Percentiles rank a stretch among this genome's conserved stretches.
phyloP scores from a whole-genome alignment of 352 stramenopile genomes.

The Globisporangium acanthophoron region DNA sequence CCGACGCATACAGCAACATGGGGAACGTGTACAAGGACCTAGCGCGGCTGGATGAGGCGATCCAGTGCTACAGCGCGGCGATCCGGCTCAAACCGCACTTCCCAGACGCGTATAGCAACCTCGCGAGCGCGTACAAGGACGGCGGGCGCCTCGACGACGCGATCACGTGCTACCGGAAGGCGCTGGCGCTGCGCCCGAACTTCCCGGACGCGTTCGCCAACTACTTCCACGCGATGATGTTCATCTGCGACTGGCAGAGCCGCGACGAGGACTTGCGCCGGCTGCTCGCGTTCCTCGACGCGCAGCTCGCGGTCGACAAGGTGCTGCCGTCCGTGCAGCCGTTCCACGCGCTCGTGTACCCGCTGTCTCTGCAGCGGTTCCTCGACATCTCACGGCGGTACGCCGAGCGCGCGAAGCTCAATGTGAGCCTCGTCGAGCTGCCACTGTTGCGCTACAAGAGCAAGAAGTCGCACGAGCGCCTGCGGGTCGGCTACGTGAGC shows the following conservation, averaged over 20 bases:
- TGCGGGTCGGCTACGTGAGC: constrained; percentile 88
- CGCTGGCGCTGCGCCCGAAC: constrained; percentile 83
- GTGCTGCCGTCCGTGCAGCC: constrained; percentile 87
- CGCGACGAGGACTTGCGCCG: constrained; percentile 73
- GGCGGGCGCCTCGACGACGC: constrained; percentile 85
- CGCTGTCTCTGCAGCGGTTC: constrained; percentile 71
- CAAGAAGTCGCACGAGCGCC: constrained; percentile 57
- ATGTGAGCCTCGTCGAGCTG: constrained; percentile 84
- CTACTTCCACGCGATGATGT: constrained; percentile 89
- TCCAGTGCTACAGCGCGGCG: constrained; percentile 86
- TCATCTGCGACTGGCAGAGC: constrained; percentile 91
- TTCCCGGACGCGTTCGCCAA: constrained; percentile 92
- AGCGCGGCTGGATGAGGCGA: constrained; percentile 81
- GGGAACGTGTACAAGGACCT: constrained; percentile 93
- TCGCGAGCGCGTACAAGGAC: constrained; percentile 92
- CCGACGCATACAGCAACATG: constrained; percentile 93
- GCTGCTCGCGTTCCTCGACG: constrained; percentile 25
- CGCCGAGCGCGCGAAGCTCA: constrained; percentile 81
- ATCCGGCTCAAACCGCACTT: constrained; percentile 89
- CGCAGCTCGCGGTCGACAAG: constrained; percentile 17
- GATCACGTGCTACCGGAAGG: constrained; percentile 92
- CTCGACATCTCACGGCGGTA: constrained; percentile 74
- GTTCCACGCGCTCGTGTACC: constrained; percentile 92
- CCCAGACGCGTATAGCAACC: constrained; percentile 89
- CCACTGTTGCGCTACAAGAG: constrained; percentile 60